A percentile compares a stretch with the other conserved stretches of the same genome.
Conservation (phyloP, 139 green algal genomes). For the Trebouxia sp. region DNA sequence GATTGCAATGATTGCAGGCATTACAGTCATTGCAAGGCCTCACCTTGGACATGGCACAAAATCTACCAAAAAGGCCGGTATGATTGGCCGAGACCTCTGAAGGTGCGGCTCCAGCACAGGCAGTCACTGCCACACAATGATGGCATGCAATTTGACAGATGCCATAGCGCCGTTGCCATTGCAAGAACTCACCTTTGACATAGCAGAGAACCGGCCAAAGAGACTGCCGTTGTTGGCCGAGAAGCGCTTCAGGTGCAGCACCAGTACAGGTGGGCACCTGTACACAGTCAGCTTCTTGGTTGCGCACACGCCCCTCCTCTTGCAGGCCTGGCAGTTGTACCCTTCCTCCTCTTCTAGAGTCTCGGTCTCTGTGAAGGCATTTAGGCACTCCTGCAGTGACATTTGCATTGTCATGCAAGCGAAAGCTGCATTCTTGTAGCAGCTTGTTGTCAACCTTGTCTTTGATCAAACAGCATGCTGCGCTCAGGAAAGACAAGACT, state of each 20-base stretch:
- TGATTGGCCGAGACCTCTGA: too few relatives aligned
- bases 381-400: conserved; percentile 53
- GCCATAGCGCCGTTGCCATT: neutral
- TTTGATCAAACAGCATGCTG: neutral
- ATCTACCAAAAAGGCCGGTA: neutral
- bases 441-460: too few relatives aligned
- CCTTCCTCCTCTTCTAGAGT: conserved; percentile 39
- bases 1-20: too few relatives aligned
- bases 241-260: conserved; percentile 75
- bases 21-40: too few relatives aligned
- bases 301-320: conserved; percentile 43
- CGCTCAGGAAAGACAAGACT: too few relatives aligned
- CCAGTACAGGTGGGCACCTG: conserved; percentile 49
- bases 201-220: neutral
- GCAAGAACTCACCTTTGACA: conserved; percentile 28
- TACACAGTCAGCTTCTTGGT: conserved; percentile 67
- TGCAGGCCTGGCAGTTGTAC: conserved; percentile 68
- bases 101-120: neutral
- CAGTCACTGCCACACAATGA: neutral
- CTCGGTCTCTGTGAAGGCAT: conserved; percentile 54
- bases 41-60: neutral
- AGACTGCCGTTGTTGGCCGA: conserved; percentile 27
- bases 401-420: too few relatives aligned
- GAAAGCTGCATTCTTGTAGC: too few relatives aligned
- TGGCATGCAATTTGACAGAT: neutral